These are phyloP conservation scores for Achaetomium macrosporum DNA, from an alignment of 2,329 filamentous ascomycete species.

Conservation along the genomic window DNA sequence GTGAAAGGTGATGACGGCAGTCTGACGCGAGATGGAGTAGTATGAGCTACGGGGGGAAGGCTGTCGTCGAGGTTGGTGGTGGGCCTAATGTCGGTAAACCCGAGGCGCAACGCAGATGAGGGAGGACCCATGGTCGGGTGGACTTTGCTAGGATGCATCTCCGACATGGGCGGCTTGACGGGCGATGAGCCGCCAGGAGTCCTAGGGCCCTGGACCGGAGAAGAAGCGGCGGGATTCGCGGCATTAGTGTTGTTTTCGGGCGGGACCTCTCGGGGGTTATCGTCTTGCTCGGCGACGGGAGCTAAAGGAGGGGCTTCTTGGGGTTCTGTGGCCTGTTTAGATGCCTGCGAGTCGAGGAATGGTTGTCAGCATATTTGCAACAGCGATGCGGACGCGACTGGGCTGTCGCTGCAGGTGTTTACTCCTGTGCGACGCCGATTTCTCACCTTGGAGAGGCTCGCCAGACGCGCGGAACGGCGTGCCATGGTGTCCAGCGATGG, in stretches of 20 bases:
- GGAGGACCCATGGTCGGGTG: slow-evolving; percentile 70
- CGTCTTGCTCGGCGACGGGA: slow-evolving; percentile 41
- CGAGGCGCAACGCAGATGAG: slow-evolving; percentile 74
- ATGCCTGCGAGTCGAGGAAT: slow-evolving; percentile 13
- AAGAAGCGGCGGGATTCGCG: slow-evolving; percentile 32
- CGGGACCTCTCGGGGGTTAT: slow-evolving; percentile 28
- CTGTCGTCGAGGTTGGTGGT: slow-evolving; percentile 40
- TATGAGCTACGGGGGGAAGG: slow-evolving; percentile 41
- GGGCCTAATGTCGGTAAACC: slow-evolving; percentile 71
- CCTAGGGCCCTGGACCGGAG: slow-evolving; percentile 32
- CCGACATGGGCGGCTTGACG: slow-evolving; percentile 64
- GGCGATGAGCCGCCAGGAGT: slow-evolving; percentile 62
- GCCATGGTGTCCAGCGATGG: slow-evolving; percentile 27
- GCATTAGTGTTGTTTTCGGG: slow-evolving; percentile 5
- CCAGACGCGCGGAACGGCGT: slow-evolving; percentile 41
- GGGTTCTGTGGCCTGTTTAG: slow-evolving; percentile 21
- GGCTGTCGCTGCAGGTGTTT: background rate
- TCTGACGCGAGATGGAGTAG: slow-evolving; percentile 58
- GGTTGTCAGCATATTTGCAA: slow-evolving; percentile 6
- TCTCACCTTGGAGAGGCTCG: slow-evolving; percentile 36
- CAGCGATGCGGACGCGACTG: background rate
- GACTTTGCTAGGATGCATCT: slow-evolving; percentile 87
- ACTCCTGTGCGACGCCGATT: background rate
- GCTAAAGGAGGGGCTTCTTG: slow-evolving; percentile 30
- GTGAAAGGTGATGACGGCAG: slow-evolving; percentile 56